phyloP scores from a whole-genome alignment of 2,329 filamentous ascomycete genomes.

The Aaosphaeria arxii region DNA sequence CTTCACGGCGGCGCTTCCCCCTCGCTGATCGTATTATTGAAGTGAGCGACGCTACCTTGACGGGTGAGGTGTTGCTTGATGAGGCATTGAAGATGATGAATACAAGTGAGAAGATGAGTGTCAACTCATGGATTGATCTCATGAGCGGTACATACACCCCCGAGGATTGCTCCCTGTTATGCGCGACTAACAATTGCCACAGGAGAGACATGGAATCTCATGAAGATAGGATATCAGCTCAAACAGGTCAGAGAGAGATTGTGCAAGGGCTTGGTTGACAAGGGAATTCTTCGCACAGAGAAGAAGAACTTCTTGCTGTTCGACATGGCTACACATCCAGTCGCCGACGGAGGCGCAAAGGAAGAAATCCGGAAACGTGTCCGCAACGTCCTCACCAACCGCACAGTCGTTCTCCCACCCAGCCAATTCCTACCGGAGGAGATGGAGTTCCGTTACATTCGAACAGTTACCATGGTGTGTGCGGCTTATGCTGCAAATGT shows the following conservation, averaged over 20 bases:
- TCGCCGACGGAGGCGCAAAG: constrained; percentile 94
- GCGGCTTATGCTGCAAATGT: constrained; percentile 98
- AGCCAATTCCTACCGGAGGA: constrained; percentile 91
- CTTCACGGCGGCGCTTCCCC: constrained; percentile 85
- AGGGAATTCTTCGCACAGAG: constrained; percentile 96
- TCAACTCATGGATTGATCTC: constrained; percentile 97
- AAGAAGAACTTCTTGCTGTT: constrained; percentile 99
- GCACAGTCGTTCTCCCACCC: constrained; percentile 83
- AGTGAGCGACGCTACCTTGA: constrained; percentile 93
- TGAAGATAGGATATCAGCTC: constrained; percentile 99
- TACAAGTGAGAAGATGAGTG: constrained; percentile 99
- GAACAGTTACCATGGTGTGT: constrained; percentile 95
- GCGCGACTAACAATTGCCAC: constrained; percentile 16
- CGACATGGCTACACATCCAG: constrained; percentile 98
- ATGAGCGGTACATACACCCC: constrained; percentile 77
- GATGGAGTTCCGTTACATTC: constrained; percentile 87
- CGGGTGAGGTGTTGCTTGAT: constrained; percentile 93
- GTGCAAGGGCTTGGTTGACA: constrained; percentile 96
- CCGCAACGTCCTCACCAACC: constrained; percentile 85
- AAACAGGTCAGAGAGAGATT: constrained; percentile 98
- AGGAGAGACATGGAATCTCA: constrained; percentile 99
- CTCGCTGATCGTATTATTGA: constrained; percentile 92
- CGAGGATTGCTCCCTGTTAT: not conserved
- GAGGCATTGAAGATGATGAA: constrained; percentile 99
- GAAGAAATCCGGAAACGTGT: constrained; percentile 94